Conservation (phyloP, 2,329 filamentous ascomycete genomes). For the Ophiostoma triangulosporum region DNA sequence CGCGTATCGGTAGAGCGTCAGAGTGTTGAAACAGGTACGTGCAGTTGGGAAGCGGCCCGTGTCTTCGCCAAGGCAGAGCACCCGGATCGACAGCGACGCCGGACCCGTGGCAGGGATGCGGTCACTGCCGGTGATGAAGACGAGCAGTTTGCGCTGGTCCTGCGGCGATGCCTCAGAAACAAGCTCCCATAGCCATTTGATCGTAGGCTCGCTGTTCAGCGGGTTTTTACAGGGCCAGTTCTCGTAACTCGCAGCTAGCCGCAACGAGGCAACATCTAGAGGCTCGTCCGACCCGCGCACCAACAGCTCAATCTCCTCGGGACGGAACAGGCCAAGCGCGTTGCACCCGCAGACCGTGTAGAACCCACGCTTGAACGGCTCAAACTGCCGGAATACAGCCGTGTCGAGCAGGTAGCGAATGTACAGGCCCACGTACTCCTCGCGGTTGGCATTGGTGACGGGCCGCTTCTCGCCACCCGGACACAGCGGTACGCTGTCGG, state of each 20-base stretch:
- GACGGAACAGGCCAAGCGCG: conserved; percentile 71
- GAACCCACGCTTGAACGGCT: conserved; percentile 88
- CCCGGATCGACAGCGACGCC: conserved; percentile 61
- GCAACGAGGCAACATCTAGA: conserved; percentile 63
- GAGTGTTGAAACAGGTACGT: conserved; percentile 79
- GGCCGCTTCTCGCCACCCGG: conserved; percentile 56
- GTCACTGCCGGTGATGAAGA: conserved; percentile 83
- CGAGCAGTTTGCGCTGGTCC: conserved; percentile 65
- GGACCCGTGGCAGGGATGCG: conserved; percentile 81
- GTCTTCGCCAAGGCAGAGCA: conserved; percentile 65
- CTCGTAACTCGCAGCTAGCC: conserved; percentile 68
- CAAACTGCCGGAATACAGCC: conserved; percentile 68
- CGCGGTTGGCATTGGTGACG: conserved; percentile 73
- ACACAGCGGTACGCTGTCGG: conserved; percentile 55
- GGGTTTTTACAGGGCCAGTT: conserved; percentile 53
- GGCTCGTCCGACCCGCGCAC: conserved; percentile 74
- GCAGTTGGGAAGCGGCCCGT: conserved; percentile 66
- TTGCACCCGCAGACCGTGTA: conserved; percentile 86
- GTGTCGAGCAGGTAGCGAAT: conserved; percentile 68
- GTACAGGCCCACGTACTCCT: conserved; percentile 78
- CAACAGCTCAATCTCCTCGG: conserved; percentile 83
- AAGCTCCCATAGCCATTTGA: conserved; percentile 81
- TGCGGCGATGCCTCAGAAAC: conserved; percentile 52
- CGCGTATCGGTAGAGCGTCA: conserved; percentile 62
- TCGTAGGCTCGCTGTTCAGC: conserved; percentile 47